Base-by-base conservation (phyloP, 345 rosid species). In the Sisymbrium irio region DNA sequence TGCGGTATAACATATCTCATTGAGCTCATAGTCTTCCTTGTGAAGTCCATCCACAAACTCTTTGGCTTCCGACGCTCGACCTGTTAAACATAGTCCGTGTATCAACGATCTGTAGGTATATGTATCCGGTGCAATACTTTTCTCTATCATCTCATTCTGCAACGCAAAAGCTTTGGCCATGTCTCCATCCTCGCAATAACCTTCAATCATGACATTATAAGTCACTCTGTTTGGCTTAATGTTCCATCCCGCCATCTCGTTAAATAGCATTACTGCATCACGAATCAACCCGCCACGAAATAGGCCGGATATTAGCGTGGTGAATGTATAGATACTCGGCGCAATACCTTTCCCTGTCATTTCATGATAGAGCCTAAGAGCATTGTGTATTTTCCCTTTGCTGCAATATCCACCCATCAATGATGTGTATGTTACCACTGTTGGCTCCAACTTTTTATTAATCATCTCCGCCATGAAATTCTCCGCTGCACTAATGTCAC, bases 141-240 rank as follows among this genome's bases (percentile, higher is more conserved):
- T 92, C 67, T 56, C 72, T 2, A 76, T 62, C 99, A 95, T 95
- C 79, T 88, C 91, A 37, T 75, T 65, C 14, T 80, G 82, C 77
- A 95, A 78, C 71, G 77, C 73, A 67, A 90, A 92, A 57, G 97
- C 97, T 79, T 76, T 87, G 56, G 39, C 51, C 25, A 74, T 78
- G 67, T 85, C 79, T 53, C 93, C 93, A 33, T 76, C 82, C 80
- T 69, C 82, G 56, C 93, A 85, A 44, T 85, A 75, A 55, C 92
- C 96, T 74, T 88, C 96, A 4, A 95, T 92, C 85, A 95, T 67
- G 67, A 90, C 89, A 77, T 95, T 95, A 72, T 88, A 95, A 6
- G 95, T 87, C 67, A 95, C 88, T 76, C 78, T 89, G 77, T 81
- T 95, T 62, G 97, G 99, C 77, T 74, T 45, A 58, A 92, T 30